Evolutionary conservation across 2,329 filamentous ascomycete species (phyloP).

Genomic region (Botrytis aclada): DNA sequence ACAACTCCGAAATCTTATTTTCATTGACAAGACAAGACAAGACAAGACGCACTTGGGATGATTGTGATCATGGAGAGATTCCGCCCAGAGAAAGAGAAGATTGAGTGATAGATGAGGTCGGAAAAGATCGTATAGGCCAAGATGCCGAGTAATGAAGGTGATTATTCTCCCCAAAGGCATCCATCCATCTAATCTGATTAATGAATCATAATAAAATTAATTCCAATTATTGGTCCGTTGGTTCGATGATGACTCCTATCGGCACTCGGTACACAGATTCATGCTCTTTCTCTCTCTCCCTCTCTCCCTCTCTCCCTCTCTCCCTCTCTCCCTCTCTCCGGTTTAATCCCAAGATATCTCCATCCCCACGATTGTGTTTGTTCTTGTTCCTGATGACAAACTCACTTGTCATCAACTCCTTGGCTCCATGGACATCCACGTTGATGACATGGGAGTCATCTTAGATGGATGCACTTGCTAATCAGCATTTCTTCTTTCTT

Average conservation of each 20-base stretch:
- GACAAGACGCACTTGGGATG: neutral
- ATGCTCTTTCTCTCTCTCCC: too few species aligned
- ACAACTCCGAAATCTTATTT: slow-evolving; percentile 7
- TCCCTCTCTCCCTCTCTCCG: neutral
- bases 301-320: too few species aligned
- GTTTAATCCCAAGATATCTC: neutral
- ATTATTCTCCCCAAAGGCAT: neutral
- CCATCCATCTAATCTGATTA: neutral
- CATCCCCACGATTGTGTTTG: neutral
- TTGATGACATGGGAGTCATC: too few species aligned
- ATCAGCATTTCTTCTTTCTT: neutral
- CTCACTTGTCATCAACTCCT: neutral
- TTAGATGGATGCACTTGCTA: neutral
- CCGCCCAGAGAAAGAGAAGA: neutral
- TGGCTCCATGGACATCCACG: neutral
- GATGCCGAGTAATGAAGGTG: neutral
- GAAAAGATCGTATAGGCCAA: neutral
- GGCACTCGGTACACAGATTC: neutral
- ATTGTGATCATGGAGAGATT: neutral
- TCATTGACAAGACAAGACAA: too few species aligned
- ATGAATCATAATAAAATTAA: neutral
- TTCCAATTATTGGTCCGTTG: neutral
- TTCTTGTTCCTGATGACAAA: neutral
- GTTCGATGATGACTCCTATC: neutral
- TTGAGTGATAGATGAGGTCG: neutral